Conservation (phyloP, 148 eudicot species). For the Rhododendron mucronatum region DNA sequence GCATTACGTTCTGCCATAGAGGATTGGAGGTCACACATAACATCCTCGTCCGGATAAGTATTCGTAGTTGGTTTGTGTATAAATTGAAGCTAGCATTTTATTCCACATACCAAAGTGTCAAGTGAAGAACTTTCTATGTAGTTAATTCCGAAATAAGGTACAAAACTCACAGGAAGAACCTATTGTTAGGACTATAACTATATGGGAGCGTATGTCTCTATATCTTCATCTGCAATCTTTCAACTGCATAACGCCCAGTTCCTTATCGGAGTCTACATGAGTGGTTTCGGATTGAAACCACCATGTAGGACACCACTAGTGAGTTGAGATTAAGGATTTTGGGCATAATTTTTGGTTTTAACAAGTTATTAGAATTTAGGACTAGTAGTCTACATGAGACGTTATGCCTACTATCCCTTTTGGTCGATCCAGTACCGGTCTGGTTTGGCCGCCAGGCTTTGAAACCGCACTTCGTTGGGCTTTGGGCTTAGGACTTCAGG, state of each 20-base stretch:
- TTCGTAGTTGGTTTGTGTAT: not conserved
- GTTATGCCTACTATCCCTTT: too few species aligned
- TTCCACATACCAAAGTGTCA: not conserved
- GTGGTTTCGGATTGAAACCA: too few species aligned
- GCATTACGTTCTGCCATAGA: conserved; percentile 66
- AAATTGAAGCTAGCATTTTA: conserved; percentile 3
- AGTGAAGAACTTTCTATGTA: not conserved
- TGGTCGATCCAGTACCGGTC: too few species aligned
- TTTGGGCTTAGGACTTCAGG: too few species aligned
- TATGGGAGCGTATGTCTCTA: not conserved
- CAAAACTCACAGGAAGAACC: not conserved
- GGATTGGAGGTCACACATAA: conserved; percentile 55
- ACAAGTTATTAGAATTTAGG: too few species aligned
- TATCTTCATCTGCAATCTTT: not conserved
- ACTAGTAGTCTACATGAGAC: too few species aligned
- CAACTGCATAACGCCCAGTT: too few species aligned
- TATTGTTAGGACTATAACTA: not conserved
- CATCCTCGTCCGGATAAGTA: conserved; percentile 21
- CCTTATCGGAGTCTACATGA: too few species aligned
- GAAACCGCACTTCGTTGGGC: not conserved
- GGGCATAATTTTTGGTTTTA: too few species aligned
- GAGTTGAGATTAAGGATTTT: too few species aligned
- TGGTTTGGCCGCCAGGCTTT: not conserved
- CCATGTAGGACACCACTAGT: too few species aligned
- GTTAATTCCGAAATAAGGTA: not conserved